These are phyloP conservation scores for Scheffersomyces lignicola DNA, from an alignment of 1,139 yeast species.

Conservation along the genomic window DNA sequence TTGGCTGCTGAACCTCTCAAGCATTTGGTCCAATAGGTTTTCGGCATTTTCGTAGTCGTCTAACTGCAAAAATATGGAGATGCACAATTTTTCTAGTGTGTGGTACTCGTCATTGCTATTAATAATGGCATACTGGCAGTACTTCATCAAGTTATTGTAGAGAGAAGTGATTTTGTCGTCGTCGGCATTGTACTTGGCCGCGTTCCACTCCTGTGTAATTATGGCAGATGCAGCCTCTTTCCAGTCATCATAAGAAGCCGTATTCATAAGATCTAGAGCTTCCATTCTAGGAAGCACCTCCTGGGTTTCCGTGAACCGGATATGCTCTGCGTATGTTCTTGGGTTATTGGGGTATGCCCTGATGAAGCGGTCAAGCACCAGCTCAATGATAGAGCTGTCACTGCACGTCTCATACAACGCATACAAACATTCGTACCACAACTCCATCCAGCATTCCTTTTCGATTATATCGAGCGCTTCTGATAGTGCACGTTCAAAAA, in stretches of 20 bases:
- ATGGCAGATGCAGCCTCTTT: slow-evolving; percentile 33
- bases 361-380: slow-evolving; percentile 11
- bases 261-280: slow-evolving; percentile 18
- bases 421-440: slow-evolving; percentile 33
- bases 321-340: slow-evolving; percentile 30
- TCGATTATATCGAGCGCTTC: slow-evolving; percentile 8
- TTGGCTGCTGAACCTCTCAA: slow-evolving; percentile 28
- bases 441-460: slow-evolving; percentile 19
- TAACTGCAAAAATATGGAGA: slow-evolving; percentile 27
- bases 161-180: slow-evolving; percentile 7
- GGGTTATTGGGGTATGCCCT: slow-evolving; percentile 11
- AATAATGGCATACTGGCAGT: slow-evolving; percentile 22
- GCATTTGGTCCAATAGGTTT: slow-evolving; percentile 24
- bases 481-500: slow-evolving; percentile 25
- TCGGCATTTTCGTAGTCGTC: slow-evolving; percentile 28
- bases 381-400: neutral
- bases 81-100: slow-evolving; percentile 40
- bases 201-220: slow-evolving; percentile 12
- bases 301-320: slow-evolving; percentile 14
- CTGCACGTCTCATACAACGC: slow-evolving; percentile 16
- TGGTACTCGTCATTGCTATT: slow-evolving; percentile 36
- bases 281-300: slow-evolving; percentile 14
- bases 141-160: slow-evolving; percentile 13
- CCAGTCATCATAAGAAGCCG: slow-evolving; percentile 33
- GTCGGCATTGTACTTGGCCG: slow-evolving; percentile 11